Conservation (phyloP, 1,284 basidiomycete species). For the Tilletia indica region DNA sequence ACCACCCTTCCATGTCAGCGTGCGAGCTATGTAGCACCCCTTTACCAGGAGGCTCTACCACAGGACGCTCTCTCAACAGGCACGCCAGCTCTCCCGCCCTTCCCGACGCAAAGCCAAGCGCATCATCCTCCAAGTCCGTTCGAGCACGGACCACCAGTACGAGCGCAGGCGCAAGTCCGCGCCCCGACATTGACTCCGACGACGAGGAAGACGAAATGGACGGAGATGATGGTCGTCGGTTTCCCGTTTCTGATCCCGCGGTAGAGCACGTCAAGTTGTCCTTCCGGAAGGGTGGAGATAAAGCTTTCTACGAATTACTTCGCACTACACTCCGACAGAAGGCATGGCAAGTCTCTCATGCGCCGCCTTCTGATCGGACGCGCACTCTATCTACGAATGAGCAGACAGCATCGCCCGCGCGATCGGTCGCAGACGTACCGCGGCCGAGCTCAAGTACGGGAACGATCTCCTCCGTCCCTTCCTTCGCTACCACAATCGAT, state of each 20-base stretch:
- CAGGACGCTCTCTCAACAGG: no score
- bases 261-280: slow-evolving; percentile 61
- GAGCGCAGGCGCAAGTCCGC: slow-evolving; percentile 12
- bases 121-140: no score
- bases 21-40: no score
- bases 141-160: background rate
- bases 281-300: slow-evolving; percentile 87
- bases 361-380: background rate
- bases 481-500: slow-evolving; percentile 27
- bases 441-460: background rate
- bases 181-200: background rate
- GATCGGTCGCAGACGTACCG: background rate
- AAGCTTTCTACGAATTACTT: slow-evolving; percentile 75
- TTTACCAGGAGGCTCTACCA: no score
- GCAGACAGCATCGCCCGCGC: background rate
- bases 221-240: background rate
- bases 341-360: slow-evolving; percentile 64
- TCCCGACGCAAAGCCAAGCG: no score
- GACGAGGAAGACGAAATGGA: background rate
- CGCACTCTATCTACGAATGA: background rate
- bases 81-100: no score
- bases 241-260: slow-evolving; percentile 2
- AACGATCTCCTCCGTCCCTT: background rate
- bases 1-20: no score
- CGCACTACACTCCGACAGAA: slow-evolving; percentile 74